Percentiles rank a stretch among this genome's conserved stretches.
Conservation (phyloP, 768 basidiomycete genomes). For the Hirschioporus abietinus region DNA sequence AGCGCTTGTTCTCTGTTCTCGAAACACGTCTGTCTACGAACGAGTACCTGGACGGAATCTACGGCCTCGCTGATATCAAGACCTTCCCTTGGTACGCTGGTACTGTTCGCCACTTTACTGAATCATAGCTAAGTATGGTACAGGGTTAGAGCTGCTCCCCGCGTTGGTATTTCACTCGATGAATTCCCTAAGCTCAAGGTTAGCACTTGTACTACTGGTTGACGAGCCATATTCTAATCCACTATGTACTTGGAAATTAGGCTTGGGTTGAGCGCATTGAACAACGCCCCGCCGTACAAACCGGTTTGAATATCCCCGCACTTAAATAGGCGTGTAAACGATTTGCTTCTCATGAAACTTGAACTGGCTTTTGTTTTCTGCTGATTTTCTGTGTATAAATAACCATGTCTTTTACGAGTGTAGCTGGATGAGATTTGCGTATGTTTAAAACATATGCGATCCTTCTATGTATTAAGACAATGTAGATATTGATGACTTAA, state of each 20-base stretch:
- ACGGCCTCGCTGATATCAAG: conserved; percentile 71
- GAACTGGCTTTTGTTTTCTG: too few species aligned
- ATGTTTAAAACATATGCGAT: too few species aligned
- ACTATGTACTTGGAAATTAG: conserved; percentile 14
- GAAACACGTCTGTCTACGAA: conserved; percentile 66
- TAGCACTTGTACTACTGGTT: neutral
- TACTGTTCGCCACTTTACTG: neutral
- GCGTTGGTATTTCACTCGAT: conserved; percentile 50
- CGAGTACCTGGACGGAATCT: conserved; percentile 74
- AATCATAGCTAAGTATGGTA: neutral
- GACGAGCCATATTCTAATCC: too few species aligned
- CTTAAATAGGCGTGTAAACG: too few species aligned
- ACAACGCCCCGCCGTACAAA: conserved; percentile 27
- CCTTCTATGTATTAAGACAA: too few species aligned
- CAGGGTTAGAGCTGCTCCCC: conserved; percentile 51
- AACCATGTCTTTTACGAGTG: too few species aligned
- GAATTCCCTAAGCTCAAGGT: conserved; percentile 63
- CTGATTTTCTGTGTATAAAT: too few species aligned
- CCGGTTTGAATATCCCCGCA: conserved; percentile 27
- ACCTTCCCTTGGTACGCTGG: conserved; percentile 50
- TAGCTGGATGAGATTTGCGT: too few species aligned
- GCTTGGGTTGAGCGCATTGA: conserved; percentile 38
- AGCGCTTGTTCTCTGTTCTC: conserved; percentile 77
- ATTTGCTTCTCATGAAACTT: too few species aligned
- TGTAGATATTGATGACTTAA: too few species aligned